Evolutionary conservation across 2,329 filamentous ascomycete species (phyloP).

Genomic region (Stromatinia cepivora): DNA sequence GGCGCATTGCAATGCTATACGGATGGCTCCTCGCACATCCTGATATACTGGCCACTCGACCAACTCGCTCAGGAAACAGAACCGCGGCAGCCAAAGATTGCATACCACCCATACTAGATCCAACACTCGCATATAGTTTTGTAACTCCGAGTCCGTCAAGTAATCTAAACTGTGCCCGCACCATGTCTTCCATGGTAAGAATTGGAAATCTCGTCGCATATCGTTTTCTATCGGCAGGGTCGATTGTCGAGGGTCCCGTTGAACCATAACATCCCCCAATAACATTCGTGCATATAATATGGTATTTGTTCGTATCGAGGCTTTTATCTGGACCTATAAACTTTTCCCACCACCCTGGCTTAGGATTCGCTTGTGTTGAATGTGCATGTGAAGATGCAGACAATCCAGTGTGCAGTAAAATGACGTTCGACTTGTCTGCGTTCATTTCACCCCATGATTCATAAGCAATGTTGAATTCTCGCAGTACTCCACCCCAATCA

Average conservation of each 20-base stretch:
- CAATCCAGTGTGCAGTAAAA: constrained; percentile 88
- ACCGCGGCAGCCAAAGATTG: constrained; percentile 86
- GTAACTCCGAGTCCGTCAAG: constrained; percentile 76
- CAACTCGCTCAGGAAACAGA: constrained; percentile 78
- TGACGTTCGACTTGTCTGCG: constrained; percentile 78
- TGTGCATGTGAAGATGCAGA: constrained; percentile 97
- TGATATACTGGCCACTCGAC: constrained; percentile 82
- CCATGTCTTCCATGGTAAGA: constrained; percentile 96
- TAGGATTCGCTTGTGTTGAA: constrained; percentile 81
- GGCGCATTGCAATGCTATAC: constrained; percentile 97
- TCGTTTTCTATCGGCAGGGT: constrained; percentile 81
- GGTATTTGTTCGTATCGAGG: constrained; percentile 88
- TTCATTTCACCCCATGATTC: constrained; percentile 90
- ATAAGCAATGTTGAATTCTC: constrained; percentile 86
- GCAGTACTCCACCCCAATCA: constrained; percentile 93
- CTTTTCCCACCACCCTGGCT: constrained; percentile 97
- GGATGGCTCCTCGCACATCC: constrained; percentile 94
- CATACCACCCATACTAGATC: constrained; percentile 98
- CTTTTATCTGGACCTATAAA: constrained; percentile 89
- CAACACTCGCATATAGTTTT: constrained; percentile 86
- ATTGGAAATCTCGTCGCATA: constrained; percentile 97
- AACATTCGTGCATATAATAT: constrained; percentile 94
- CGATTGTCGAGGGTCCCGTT: constrained; percentile 81
- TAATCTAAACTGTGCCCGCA: constrained; percentile 88
- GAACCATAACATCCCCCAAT: constrained; percentile 95